phyloP scores from a whole-genome alignment of 257 asterid genomes.

The Nicotiana tomentosiformis region DNA sequence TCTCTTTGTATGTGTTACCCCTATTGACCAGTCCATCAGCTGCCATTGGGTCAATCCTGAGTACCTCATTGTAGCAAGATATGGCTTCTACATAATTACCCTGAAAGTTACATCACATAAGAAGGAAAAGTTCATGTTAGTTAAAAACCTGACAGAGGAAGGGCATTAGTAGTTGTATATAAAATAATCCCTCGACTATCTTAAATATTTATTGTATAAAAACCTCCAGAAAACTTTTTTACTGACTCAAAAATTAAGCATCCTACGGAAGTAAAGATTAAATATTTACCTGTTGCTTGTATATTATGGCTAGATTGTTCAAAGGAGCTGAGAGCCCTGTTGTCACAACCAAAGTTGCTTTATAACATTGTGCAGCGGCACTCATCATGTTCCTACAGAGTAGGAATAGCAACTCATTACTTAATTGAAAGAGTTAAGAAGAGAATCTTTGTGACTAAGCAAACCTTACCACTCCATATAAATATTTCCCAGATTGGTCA shows the following conservation, averaged over 20 bases:
- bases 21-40: constrained; percentile 98
- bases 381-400: constrained; percentile 80
- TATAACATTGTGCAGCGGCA: constrained; percentile 95
- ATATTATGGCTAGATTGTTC: constrained; percentile 85
- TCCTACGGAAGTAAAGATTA: neutral
- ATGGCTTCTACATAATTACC: constrained; percentile 94
- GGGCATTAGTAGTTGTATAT: neutral
- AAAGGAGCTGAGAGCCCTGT: constrained; percentile 97
- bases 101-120: constrained; percentile 34
- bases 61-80: constrained; percentile 94
- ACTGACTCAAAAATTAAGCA: neutral
- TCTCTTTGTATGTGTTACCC: constrained; percentile 94
- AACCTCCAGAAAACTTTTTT: constrained; percentile 3
- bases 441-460: neutral
- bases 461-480: constrained; percentile 90
- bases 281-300: constrained; percentile 79
- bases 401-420: constrained; percentile 12
- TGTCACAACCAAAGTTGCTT: constrained; percentile 84
- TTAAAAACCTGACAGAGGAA: neutral
- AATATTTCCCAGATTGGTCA: constrained; percentile 92
- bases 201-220: neutral
- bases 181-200: neutral
- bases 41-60: constrained; percentile 90
- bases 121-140: neutral
- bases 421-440: constrained; percentile 1